Percentiles rank a stretch among this genome's conserved stretches.
Conservation (phyloP, 2,329 filamentous ascomycete species). For the Cordyceps militaris region DNA sequence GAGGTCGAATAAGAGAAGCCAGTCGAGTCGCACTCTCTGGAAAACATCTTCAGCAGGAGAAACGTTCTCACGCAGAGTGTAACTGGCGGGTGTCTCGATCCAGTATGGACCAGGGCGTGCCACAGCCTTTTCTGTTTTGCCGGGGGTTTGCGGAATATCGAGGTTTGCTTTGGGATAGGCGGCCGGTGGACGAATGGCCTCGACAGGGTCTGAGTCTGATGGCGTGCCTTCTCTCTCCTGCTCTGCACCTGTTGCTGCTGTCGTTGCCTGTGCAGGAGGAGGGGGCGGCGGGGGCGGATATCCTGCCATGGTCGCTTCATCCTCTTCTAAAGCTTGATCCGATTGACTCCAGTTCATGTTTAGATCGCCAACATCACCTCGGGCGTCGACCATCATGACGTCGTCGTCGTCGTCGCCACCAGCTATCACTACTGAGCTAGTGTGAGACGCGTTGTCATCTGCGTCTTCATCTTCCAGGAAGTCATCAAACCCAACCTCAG, state of each 20-base stretch:
- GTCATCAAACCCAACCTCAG: conserved; percentile 38
- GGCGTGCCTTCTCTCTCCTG: conserved; percentile 58
- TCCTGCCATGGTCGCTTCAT: conserved; percentile 71
- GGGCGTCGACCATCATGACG: conserved; percentile 50
- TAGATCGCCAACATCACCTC: conserved; percentile 37
- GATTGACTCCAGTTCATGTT: conserved; percentile 45
- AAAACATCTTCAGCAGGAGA: conserved; percentile 80
- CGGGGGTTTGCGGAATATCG: conserved; percentile 77
- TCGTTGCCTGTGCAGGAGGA: conserved; percentile 45
- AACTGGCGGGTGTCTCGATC: conserved; percentile 71
- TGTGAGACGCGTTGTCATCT: conserved; percentile 28
- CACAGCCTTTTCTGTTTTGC: conserved; percentile 39
- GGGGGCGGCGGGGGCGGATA: conserved; percentile 61
- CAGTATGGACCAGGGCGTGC: conserved; percentile 73
- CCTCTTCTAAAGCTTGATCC: conserved; percentile 64
- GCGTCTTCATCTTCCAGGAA: conserved; percentile 51
- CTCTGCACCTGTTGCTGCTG: conserved; percentile 23
- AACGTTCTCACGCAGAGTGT: conserved; percentile 53
- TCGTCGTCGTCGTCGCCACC: conserved; percentile 48
- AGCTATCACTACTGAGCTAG: conserved; percentile 29
- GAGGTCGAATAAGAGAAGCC: conserved; percentile 89
- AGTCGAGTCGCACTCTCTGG: conserved; percentile 83
- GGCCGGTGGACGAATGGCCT: conserved; percentile 55
- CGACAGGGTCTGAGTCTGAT: conserved; percentile 63
- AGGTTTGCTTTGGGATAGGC: conserved; percentile 59